Percentiles rank a stretch among this genome's conserved stretches.
These are phyloP conservation scores for Penicillium dipodomyicola DNA, from an alignment of 495 filamentous ascomycete genomes.

Conservation along the genomic window DNA sequence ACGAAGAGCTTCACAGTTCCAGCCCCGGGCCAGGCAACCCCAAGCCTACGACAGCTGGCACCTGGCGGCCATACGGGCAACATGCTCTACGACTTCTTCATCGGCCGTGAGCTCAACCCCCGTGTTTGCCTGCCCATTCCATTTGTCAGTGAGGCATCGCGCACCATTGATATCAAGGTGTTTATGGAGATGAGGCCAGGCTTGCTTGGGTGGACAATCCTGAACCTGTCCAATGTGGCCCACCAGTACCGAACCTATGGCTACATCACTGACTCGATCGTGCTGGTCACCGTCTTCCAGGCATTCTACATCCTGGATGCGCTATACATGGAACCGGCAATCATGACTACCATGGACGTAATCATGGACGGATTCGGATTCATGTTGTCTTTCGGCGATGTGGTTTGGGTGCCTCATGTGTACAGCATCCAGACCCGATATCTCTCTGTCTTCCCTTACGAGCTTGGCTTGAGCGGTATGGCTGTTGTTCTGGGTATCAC, in stretches of 20 bases:
- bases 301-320: conserved; percentile 81
- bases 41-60: conserved; percentile 71
- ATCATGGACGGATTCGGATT: conserved; percentile 93
- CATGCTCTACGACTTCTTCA: conserved; percentile 92
- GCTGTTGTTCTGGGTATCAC: conserved; percentile 62
- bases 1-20: conserved; percentile 76
- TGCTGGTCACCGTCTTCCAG: conserved; percentile 78
- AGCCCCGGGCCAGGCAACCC: conserved; percentile 54
- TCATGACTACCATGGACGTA: conserved; percentile 95
- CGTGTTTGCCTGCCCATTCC: conserved; percentile 75
- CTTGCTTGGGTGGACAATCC: conserved; percentile 82
- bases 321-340: conserved; percentile 85
- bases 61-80: conserved; percentile 82
- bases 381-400: conserved; percentile 94
- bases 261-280: conserved; percentile 81
- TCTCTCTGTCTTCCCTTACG: conserved; percentile 74
- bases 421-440: conserved; percentile 89
- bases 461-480: conserved; percentile 65
- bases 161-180: conserved; percentile 82
- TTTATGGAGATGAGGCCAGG: conserved; percentile 91
- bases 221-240: conserved; percentile 81
- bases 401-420: conserved; percentile 90
- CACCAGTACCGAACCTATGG: conserved; percentile 85
- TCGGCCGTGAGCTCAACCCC: conserved; percentile 94
- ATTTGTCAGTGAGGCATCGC: conserved; percentile 49